Evolutionary conservation across 2,329 filamentous ascomycete genomes (phyloP).

Genomic region (Podosphaera fusca): DNA sequence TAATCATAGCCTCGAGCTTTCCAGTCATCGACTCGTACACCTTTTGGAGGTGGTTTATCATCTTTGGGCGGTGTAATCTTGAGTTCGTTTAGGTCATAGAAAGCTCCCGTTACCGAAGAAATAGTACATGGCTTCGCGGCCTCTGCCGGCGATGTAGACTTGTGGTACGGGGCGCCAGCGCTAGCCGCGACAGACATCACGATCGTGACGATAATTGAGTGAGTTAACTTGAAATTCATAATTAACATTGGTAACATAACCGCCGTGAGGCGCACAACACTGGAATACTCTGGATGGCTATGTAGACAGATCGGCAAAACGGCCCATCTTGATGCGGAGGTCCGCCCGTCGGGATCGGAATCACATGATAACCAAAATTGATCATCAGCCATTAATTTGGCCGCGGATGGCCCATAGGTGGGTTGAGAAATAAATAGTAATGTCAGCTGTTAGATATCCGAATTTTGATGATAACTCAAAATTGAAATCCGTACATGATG

Average conservation of each 20-base stretch:
- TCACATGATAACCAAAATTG: too few species aligned
- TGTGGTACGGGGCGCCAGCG: slow-evolving; percentile 10
- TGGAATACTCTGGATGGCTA: slow-evolving; percentile 2
- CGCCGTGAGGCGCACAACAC: slow-evolving; percentile 10
- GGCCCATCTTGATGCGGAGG: too few species aligned
- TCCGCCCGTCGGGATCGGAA: too few species aligned
- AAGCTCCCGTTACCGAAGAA: slow-evolving; percentile 12
- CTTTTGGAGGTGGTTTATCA: slow-evolving; percentile 22
- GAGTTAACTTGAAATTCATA: slow-evolving; percentile 8
- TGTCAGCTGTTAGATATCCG: too few species aligned
- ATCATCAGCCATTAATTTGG: too few species aligned
- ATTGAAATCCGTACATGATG: too few species aligned
- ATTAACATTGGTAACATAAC: slow-evolving; percentile 4
- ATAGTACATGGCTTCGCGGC: slow-evolving; percentile 15
- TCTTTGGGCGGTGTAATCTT: slow-evolving; percentile 11
- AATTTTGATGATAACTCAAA: too few species aligned
- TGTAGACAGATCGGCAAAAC: not conserved
- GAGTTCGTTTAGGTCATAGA: slow-evolving; percentile 16
- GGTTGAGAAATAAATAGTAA: too few species aligned
- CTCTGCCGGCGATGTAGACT: slow-evolving; percentile 6
- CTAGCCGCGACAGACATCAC: slow-evolving; percentile 9
- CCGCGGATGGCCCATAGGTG: too few species aligned
- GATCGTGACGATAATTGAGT: slow-evolving; percentile 9
- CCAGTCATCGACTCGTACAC: slow-evolving; percentile 33
- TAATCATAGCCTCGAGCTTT: slow-evolving; percentile 54